A percentile compares a stretch with the other conserved stretches of the same genome.
phyloP scores from a whole-genome alignment of 2,329 filamentous ascomycete genomes.

The Aspergillus hortae region DNA sequence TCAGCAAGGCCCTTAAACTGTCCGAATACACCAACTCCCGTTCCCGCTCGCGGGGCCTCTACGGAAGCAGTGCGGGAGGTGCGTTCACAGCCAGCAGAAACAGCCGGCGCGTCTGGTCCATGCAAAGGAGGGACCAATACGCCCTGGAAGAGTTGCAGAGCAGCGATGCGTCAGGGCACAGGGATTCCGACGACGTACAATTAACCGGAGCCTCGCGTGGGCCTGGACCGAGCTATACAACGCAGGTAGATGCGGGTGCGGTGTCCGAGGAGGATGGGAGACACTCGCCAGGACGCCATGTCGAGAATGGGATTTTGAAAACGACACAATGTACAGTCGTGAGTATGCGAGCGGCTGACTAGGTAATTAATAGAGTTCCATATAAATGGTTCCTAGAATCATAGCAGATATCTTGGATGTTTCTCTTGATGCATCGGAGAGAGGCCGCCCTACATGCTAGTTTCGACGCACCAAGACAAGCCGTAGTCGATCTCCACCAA shows the following conservation, averaged over 20 bases:
- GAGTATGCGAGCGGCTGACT: background rate
- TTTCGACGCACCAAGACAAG: no score
- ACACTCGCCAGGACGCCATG: background rate
- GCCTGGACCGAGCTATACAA: background rate
- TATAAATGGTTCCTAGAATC: background rate
- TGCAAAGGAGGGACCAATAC: background rate
- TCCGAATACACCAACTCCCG: slow-evolving; percentile 3
- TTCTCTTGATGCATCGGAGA: no score
- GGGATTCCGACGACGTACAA: background rate
- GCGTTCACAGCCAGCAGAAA: background rate
- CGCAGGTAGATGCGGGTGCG: background rate
- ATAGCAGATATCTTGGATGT: background rate
- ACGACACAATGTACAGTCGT: background rate
- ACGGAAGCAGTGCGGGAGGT: background rate
- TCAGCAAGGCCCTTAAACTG: background rate
- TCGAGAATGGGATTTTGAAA: background rate
- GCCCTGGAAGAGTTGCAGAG: slow-evolving; percentile 1
- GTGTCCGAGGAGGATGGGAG: background rate
- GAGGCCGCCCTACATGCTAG: no score
- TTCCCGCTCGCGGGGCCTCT: background rate
- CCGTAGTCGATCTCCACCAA: no score
- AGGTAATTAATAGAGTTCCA: background rate
- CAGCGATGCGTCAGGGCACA: background rate
- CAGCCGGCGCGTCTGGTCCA: background rate
- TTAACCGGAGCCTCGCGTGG: background rate